phyloP scores from a whole-genome alignment of 116 monocot species.

The Dioscorea cayenensis region DNA sequence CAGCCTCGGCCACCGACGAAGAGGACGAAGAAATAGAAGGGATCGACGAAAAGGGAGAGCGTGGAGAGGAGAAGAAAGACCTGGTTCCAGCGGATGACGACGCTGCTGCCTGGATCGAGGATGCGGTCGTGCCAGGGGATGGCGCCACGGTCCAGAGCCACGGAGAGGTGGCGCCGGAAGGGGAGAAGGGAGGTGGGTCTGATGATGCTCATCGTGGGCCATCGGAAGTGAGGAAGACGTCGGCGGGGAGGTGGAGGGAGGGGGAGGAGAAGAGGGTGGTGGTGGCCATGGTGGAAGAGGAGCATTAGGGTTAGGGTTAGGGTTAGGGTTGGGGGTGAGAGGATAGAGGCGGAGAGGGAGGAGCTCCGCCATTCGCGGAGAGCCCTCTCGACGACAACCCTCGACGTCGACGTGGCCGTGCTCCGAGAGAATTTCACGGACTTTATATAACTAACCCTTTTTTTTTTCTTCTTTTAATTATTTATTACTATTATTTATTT shows the following conservation, averaged over 20 bases:
- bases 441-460: no score
- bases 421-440: no score
- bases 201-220: slow-evolving; percentile 4
- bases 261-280: slow-evolving; percentile 1
- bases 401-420: not conserved
- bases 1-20: slow-evolving; percentile 63
- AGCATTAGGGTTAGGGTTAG: not conserved
- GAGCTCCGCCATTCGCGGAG: not conserved
- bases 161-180: slow-evolving; percentile 4
- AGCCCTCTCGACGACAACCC: not conserved
- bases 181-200: slow-evolving; percentile 6
- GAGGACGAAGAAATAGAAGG: slow-evolving; percentile 82
- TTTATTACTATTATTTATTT: no score
- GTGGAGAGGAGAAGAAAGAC: slow-evolving; percentile 78
- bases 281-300: slow-evolving; percentile 1
- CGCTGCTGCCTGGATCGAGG: slow-evolving; percentile 77
- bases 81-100: slow-evolving; percentile 76
- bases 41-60: slow-evolving; percentile 82
- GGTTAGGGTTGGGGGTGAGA: not conserved
- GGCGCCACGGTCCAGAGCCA: slow-evolving; percentile 2
- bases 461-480: no score
- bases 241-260: slow-evolving; percentile 1
- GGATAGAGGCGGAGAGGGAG: not conserved
- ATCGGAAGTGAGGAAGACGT: not conserved
- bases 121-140: slow-evolving; percentile 39